Conservation (phyloP, 2,329 filamentous ascomycete species). For the Colletotrichum graminicola region DNA sequence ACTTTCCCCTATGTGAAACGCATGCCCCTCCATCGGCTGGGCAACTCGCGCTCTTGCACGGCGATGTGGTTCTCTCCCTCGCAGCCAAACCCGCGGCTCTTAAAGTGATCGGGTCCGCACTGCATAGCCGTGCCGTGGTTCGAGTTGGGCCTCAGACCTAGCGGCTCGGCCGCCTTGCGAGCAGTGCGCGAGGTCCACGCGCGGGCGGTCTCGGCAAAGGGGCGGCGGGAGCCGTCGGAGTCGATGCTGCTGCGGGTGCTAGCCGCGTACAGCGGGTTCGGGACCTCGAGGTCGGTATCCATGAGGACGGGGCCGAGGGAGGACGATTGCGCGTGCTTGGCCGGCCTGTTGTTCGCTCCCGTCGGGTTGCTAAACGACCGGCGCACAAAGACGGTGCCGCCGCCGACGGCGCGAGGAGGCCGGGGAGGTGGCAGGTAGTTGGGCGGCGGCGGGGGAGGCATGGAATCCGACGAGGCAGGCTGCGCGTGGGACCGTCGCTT, state of each 20-base stretch:
- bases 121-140: conserved; percentile 62
- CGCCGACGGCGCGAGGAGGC: conserved; percentile 24
- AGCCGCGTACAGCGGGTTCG: conserved; percentile 26
- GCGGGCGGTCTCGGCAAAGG: conserved; percentile 30
- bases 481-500: conserved; percentile 45
- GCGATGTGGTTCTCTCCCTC: conserved; percentile 28
- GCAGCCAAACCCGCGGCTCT: conserved; percentile 36
- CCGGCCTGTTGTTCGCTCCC: conserved; percentile 45
- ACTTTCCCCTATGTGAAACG: conserved; percentile 35
- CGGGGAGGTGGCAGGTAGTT: conserved; percentile 34
- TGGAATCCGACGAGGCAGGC: conserved; percentile 45
- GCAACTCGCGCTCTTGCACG: conserved; percentile 33
- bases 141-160: conserved; percentile 59
- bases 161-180: conserved; percentile 41
- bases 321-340: conserved; percentile 45
- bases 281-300: conserved; percentile 27
- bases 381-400: conserved; percentile 27
- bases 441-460: conserved; percentile 45
- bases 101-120: conserved; percentile 58
- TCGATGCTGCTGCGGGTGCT: conserved; percentile 42
- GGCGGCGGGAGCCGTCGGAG: conserved; percentile 37
- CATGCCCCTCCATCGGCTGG: conserved; percentile 34
- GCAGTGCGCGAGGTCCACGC: conserved; percentile 33
- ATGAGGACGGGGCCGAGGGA: conserved; percentile 21
- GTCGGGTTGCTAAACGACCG: conserved; percentile 38